Conservation (phyloP, 345 rosid genomes). For the Hibiscus trionum region DNA sequence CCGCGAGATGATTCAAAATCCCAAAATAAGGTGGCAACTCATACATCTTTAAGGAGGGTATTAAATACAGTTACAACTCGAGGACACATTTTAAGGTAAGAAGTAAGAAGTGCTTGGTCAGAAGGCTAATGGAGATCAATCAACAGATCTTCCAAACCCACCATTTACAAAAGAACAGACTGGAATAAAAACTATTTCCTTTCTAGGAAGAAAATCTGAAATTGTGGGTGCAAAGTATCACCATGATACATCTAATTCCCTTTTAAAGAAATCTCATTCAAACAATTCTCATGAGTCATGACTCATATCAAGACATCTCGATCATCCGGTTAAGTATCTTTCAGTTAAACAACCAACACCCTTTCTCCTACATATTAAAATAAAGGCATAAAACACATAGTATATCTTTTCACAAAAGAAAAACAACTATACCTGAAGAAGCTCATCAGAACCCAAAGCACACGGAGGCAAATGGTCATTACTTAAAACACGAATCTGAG, state of each 20-base stretch:
- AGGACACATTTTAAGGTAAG: neutral
- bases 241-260: neutral
- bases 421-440: slow-evolving; percentile 46
- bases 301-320: neutral
- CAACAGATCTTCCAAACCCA: neutral
- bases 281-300: neutral
- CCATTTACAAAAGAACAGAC: neutral
- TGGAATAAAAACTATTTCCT: neutral
- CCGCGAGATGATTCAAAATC: neutral
- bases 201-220: neutral
- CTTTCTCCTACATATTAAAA: neutral
- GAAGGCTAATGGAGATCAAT: neutral
- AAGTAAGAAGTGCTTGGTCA: too few species aligned
- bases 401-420: neutral
- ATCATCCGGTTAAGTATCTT: neutral
- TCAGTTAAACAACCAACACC: neutral
- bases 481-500: slow-evolving; percentile 53
- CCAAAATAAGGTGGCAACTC: neutral
- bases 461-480: slow-evolving; percentile 48
- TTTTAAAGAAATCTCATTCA: neutral
- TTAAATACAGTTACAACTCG: neutral
- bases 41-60: neutral
- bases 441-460: slow-evolving; percentile 54
- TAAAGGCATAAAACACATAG: neutral
- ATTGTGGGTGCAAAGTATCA: neutral